Evolutionary conservation across 805 yeast species (phyloP).

Genomic region (Hanseniaspora mollemarum): DNA sequence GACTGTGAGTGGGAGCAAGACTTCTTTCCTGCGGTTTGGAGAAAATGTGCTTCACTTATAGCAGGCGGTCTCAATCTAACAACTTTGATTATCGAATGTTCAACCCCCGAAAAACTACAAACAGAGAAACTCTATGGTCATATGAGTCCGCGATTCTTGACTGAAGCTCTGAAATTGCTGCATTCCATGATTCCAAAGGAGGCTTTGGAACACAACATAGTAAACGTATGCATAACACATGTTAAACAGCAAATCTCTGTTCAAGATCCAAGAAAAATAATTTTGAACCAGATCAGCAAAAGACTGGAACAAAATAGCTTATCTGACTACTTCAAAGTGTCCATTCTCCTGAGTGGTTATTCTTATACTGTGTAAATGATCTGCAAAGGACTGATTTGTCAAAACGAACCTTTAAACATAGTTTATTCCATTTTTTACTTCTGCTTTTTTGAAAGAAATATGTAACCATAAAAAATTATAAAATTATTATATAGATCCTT

Average conservation of each 20-base stretch:
- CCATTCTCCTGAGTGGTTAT: slow-evolving; percentile 8
- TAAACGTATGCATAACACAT: slow-evolving; percentile 23
- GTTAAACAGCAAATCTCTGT: slow-evolving; percentile 2
- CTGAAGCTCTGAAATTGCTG: slow-evolving; percentile 41
- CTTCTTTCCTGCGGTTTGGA: slow-evolving; percentile 41
- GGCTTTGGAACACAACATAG: slow-evolving; percentile 9
- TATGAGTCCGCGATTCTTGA: slow-evolving; percentile 53
- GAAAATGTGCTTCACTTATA: slow-evolving; percentile 33
- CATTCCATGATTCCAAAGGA: slow-evolving; percentile 14
- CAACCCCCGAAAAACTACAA: slow-evolving; percentile 34
- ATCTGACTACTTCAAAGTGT: background rate
- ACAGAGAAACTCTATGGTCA: slow-evolving; percentile 62
- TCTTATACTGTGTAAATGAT: slow-evolving; percentile 8
- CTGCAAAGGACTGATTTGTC: background rate
- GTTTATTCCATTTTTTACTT: no score
- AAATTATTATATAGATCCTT: no score
- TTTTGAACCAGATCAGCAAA: background rate
- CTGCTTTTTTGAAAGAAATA: background rate
- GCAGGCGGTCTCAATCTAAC: slow-evolving; percentile 35
- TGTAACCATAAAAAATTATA: background rate
- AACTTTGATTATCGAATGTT: slow-evolving; percentile 68
- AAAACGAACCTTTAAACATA: no score
- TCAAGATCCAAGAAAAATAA: slow-evolving; percentile 7
- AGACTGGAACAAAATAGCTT: background rate
- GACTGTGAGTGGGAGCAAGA: slow-evolving; percentile 64